Evolutionary conservation across 2,329 filamentous ascomycete species (phyloP).

Genomic region (Paraphaeosphaeria sporulosa): DNA sequence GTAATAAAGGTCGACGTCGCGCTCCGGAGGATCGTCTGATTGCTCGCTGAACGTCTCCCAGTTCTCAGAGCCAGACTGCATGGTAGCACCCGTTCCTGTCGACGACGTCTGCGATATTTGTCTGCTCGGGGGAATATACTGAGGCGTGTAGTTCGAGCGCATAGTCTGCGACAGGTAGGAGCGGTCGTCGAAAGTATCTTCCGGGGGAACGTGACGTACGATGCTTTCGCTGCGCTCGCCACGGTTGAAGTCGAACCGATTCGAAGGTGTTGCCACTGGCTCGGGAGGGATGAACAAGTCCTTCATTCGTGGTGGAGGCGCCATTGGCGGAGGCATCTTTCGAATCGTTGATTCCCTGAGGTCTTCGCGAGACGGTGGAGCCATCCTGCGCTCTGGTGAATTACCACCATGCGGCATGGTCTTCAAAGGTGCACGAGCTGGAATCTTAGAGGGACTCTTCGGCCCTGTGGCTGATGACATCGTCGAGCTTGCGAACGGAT

Average conservation of each 20-base stretch:
- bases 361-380: conserved; percentile 40
- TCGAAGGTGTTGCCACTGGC: conserved; percentile 54
- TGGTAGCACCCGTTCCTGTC: conserved; percentile 60
- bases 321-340: conserved; percentile 57
- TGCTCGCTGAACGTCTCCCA: conserved; percentile 96
- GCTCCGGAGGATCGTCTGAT: conserved; percentile 70
- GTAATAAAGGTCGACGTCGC: conserved; percentile 81
- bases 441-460: conserved; percentile 72
- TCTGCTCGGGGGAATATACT: conserved; percentile 54
- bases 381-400: conserved; percentile 73
- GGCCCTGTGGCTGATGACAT: conserved; percentile 36
- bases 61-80: conserved; percentile 86
- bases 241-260: conserved; percentile 48
- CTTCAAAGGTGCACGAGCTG: conserved; percentile 72
- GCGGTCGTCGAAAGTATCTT: conserved; percentile 81
- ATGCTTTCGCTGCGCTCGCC: conserved; percentile 64
- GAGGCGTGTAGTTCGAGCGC: conserved; percentile 34
- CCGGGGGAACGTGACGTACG: conserved; percentile 69
- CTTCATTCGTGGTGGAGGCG: conserved; percentile 88
- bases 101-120: conserved; percentile 77
- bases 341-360: conserved; percentile 32
- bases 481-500: conserved; percentile 47
- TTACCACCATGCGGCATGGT: conserved; percentile 76
- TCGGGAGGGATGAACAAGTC: conserved; percentile 70
- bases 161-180: conserved; percentile 44